Evolutionary conservation across 495 filamentous ascomycete species (phyloP), one percentile per base, ranked within the genome.

Genomic region (Tuber aestivum): DNA sequence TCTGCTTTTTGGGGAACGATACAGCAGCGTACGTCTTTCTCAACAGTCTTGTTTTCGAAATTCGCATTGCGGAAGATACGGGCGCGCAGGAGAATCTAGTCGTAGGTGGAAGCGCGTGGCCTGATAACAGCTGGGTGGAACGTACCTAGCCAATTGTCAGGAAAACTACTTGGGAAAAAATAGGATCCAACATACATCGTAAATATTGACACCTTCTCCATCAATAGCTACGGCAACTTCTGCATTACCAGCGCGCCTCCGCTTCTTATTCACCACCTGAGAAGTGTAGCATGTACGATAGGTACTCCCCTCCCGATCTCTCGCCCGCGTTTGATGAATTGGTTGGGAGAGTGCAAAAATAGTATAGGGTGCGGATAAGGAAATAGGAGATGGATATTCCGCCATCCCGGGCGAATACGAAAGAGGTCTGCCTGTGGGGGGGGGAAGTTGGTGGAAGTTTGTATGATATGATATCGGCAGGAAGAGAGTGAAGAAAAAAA

Each of bases 151-250:
- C 61, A 48, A 48, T 68, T 50, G 38, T 23, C 37, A 75, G 76
- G 65, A 79, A 65, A 69, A 40, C 35, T 21, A 32, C 70, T n/a
- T 50, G 61, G 32, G 32, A 14, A 37, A 48, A 45, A 42, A 65
- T 16, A 41, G 42, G 72, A 74, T 80, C 69, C 14, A 61, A 61
- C 87, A 76, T 85, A 99, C 95, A 87, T 97, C 92, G 85, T 97
- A 97, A 70, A 99, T 90, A 83, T 94, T 95, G 21, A 97, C 87
- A 21, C 92, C 91, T 82, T 97, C 94, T 74, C 94, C 94, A 85
- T 99, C 94, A 80, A 97, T 90, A 14, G 92, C 92, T 14, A 95
- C 90, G 20, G 89, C 92, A 73, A 98, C 84, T 84, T 99, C 96
- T 27, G 86, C 61, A 40, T 72, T 71, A 7, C 73, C 72, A 21